phyloP scores from a whole-genome alignment of 2,329 filamentous ascomycete genomes.

The Dactylellina drechsleri region DNA sequence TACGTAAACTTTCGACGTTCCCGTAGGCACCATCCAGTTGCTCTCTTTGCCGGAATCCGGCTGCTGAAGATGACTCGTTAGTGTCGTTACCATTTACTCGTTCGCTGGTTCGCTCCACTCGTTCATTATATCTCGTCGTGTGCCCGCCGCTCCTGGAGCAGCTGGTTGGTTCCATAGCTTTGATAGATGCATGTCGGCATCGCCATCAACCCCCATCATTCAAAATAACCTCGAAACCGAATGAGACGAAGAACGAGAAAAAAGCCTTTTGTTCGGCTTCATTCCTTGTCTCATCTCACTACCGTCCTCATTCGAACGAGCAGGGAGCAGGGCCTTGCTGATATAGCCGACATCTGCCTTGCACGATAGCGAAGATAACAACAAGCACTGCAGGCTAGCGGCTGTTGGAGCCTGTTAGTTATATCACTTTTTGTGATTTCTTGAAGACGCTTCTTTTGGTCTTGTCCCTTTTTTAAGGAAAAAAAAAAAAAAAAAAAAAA shows the following conservation, averaged over 20 bases:
- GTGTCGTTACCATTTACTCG: background rate
- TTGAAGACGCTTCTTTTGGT: background rate
- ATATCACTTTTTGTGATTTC: background rate
- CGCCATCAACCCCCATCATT: background rate
- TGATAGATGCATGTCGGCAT: constrained; percentile 4
- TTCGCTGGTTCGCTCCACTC: too few relatives aligned
- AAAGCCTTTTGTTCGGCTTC: constrained; percentile 11
- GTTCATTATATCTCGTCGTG: too few relatives aligned
- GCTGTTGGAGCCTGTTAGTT: background rate
- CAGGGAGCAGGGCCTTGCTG: constrained; percentile 13
- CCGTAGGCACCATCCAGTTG: constrained; percentile 5
- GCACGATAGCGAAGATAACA: background rate
- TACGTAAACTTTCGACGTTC: constrained; percentile 7
- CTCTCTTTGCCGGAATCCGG: background rate
- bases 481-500: too few relatives aligned
- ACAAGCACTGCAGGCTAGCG: background rate
- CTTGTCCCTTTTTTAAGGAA: too few relatives aligned
- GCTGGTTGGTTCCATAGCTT: background rate
- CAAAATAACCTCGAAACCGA: background rate
- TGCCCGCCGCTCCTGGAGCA: too few relatives aligned
- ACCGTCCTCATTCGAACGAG: constrained; percentile 50
- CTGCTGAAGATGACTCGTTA: background rate
- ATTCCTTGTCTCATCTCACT: constrained; percentile 31
- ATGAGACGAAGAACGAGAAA: too few relatives aligned
- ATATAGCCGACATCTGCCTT: constrained; percentile 47